Evolutionary conservation across 345 rosid genomes (phyloP).

Genomic region (Lepidium didymum): DNA sequence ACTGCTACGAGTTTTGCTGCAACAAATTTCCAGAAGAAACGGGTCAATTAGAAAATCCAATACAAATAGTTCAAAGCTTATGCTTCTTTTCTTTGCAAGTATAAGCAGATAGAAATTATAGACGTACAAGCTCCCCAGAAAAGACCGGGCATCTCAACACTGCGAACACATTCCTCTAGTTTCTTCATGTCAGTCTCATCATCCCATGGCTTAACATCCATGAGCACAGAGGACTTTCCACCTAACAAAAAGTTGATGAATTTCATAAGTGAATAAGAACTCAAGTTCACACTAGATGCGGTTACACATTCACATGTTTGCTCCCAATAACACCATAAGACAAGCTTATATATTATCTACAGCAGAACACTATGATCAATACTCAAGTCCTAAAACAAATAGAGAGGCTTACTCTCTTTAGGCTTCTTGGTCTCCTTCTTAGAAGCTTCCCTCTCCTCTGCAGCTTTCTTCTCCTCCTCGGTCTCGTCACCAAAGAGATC

Average conservation of each 20-base stretch:
- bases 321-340: not conserved
- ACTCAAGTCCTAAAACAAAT: not conserved
- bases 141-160: conserved; percentile 77
- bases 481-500: conserved; percentile 97
- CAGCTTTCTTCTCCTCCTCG: conserved; percentile 91
- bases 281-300: not conserved
- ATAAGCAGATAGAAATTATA: not conserved
- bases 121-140: conserved; percentile 91
- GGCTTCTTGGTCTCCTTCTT: conserved; percentile 65
- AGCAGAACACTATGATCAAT: not conserved
- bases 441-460: conserved; percentile 80
- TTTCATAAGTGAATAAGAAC: not conserved
- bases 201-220: conserved; percentile 98
- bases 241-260: conserved; percentile 28
- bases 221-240: conserved; percentile 84
- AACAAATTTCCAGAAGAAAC: not conserved
- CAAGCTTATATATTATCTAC: not conserved
- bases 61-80: not conserved
- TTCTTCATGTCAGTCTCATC: conserved; percentile 99
- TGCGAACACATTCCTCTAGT: conserved; percentile 65
- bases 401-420: conserved; percentile 49
- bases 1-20: conserved; percentile 85
- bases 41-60: not conserved
- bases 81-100: not conserved
- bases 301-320: not conserved